phyloP scores from a whole-genome alignment of 768 basidiomycete genomes.

The Saitozyma sp. region DNA sequence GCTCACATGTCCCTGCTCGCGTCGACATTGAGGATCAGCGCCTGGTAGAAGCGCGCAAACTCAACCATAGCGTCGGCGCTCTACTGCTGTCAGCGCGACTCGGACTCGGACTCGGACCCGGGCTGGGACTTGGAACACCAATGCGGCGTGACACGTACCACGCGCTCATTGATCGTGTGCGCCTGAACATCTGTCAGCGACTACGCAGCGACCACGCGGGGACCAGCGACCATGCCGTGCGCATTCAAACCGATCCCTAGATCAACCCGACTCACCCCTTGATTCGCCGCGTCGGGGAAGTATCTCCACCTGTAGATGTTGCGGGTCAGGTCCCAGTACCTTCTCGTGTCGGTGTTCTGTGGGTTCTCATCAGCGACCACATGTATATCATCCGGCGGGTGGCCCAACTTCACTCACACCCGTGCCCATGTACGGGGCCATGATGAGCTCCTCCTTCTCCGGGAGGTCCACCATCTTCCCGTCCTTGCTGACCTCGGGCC shows the following conservation, averaged over 20 bases:
- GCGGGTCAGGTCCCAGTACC: slow-evolving; percentile 41
- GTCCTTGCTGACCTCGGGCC: slow-evolving; percentile 19
- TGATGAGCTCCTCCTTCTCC: slow-evolving; percentile 24
- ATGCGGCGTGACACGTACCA: slow-evolving; percentile 11
- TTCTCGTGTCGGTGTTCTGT: slow-evolving; percentile 44
- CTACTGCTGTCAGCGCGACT: slow-evolving; percentile 3
- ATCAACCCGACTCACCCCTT: slow-evolving; percentile 9
- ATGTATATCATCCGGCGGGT: background rate
- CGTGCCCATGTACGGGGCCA: slow-evolving; percentile 41
- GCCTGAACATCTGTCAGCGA: slow-evolving; percentile 2
- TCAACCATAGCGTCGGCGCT: slow-evolving; percentile 12
- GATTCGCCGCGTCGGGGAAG: slow-evolving; percentile 9
- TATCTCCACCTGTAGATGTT: slow-evolving; percentile 49
- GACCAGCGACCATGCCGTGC: background rate
- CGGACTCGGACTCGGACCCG: no score
- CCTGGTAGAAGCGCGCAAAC: slow-evolving; percentile 19
- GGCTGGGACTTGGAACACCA: background rate
- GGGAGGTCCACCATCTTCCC: slow-evolving; percentile 24
- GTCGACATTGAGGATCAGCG: slow-evolving; percentile 20
- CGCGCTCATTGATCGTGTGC: slow-evolving; percentile 22
- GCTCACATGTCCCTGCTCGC: slow-evolving; percentile 14
- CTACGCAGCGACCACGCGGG: background rate
- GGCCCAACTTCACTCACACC: slow-evolving; percentile 13
- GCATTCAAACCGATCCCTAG: background rate
- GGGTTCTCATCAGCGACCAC: background rate